Evolutionary conservation across 1,284 basidiomycete species (phyloP).

Genomic region (Cryptococcus sp.): DNA sequence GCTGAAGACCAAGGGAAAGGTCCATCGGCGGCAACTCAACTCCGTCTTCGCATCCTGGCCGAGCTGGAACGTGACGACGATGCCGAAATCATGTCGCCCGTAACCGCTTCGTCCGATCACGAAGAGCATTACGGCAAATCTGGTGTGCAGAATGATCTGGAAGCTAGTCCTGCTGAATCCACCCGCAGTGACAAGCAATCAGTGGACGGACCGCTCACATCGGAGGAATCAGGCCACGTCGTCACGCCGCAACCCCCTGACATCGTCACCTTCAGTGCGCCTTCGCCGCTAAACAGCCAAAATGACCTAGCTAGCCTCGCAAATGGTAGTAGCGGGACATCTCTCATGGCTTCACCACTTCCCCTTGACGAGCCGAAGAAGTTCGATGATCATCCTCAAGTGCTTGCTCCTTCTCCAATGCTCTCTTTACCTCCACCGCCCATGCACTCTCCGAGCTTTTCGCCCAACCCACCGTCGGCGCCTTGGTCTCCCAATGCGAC

Average conservation of each 20-base stretch:
- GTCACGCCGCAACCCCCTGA: slow-evolving; percentile 20
- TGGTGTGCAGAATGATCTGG: background rate
- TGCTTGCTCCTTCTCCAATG: background rate
- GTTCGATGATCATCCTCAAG: background rate
- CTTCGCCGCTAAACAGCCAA: slow-evolving; percentile 3
- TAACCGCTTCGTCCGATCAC: background rate
- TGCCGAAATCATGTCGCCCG: background rate
- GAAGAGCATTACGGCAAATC: background rate
- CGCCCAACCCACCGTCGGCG: slow-evolving; percentile 9
- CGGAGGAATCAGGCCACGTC: slow-evolving; percentile 17
- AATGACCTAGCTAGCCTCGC: background rate
- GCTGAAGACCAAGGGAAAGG: slow-evolving; percentile 1
- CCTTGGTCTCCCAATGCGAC: slow-evolving; percentile 32
- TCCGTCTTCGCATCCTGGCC: slow-evolving; percentile 26
- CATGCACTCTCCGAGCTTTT: slow-evolving; percentile 13
- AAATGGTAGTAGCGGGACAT: slow-evolving; percentile 4
- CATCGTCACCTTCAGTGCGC: slow-evolving; percentile 9
- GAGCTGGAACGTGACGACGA: slow-evolving; percentile 23
- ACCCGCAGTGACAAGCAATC: background rate
- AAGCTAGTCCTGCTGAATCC: background rate
- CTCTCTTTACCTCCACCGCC: slow-evolving; percentile 8
- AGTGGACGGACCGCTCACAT: background rate
- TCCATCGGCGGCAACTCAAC: slow-evolving; percentile 25
- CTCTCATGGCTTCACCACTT: slow-evolving; percentile 17
- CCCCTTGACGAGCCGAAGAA: slow-evolving; percentile 10